Conservation (phyloP, 1,139 yeast genomes). For the Pichia terricola region DNA sequence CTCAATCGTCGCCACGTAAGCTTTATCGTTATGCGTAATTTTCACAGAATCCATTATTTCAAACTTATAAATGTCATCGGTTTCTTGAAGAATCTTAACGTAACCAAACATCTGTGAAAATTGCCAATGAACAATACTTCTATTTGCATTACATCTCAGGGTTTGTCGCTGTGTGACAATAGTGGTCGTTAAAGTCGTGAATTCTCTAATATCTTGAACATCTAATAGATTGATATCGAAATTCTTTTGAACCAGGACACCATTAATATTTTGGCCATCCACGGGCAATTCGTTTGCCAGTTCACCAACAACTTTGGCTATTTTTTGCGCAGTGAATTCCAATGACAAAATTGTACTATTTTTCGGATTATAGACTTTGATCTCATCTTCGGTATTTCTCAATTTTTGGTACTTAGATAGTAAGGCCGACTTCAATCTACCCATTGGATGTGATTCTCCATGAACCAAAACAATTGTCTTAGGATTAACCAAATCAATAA, state of each 20-base stretch:
- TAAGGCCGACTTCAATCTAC: conserved; percentile 86
- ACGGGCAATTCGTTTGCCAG: conserved; percentile 47
- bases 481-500: conserved; percentile 82
- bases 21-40: conserved; percentile 39
- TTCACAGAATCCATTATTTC: conserved; percentile 31
- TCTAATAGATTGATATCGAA: conserved; percentile 79
- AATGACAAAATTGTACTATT: conserved; percentile 76
- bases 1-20: conserved; percentile 53
- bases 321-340: conserved; percentile 71
- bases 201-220: conserved; percentile 80
- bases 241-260: conserved; percentile 85
- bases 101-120: conserved; percentile 93
- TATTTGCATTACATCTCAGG: conserved; percentile 69
- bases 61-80: conserved; percentile 34
- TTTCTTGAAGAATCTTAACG: conserved; percentile 56
- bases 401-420: conserved; percentile 75
- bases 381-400: conserved; percentile 83
- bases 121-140: conserved; percentile 79
- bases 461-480: conserved; percentile 81
- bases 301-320: conserved; percentile 78
- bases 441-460: conserved; percentile 99
- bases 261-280: conserved; percentile 47
- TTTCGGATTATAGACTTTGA: conserved; percentile 86
- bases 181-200: conserved; percentile 79
- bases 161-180: conserved; percentile 75